Evolutionary conservation across 495 filamentous ascomycete genomes (phyloP).

Genomic region (Daldinia decipiens): DNA sequence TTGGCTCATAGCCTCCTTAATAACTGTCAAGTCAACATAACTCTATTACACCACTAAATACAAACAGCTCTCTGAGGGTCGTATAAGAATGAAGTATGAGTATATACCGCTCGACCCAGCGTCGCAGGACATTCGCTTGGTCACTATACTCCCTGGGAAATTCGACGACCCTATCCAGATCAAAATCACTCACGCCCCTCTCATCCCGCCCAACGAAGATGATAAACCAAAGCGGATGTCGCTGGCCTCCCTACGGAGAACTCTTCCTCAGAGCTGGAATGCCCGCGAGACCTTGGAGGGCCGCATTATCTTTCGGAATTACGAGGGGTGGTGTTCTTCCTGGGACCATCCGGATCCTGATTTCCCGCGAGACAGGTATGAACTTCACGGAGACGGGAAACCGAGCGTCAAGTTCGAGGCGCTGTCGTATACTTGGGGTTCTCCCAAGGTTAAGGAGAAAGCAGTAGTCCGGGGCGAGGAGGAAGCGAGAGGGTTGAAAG

Average conservation of each 20-base stretch:
- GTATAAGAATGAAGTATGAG: conserved; percentile 8
- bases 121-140: conserved; percentile 27
- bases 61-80: not conserved
- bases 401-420: conserved; percentile 18
- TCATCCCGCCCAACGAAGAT: not conserved
- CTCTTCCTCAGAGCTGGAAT: conserved; percentile 13
- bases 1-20: not conserved
- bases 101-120: conserved; percentile 18
- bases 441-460: not conserved
- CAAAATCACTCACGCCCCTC: conserved; percentile 21
- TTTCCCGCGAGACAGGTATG: conserved; percentile 4
- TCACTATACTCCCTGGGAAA: conserved; percentile 27
- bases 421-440: conserved; percentile 31
- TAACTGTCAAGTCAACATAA: not conserved
- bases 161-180: conserved; percentile 26
- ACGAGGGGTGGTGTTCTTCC: not conserved
- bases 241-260: conserved; percentile 13
- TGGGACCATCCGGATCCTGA: conserved; percentile 32
- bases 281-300: conserved; percentile 26
- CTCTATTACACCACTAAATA: not conserved
- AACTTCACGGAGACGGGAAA: not conserved
- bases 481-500: not conserved
- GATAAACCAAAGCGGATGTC: not conserved
- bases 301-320: conserved; percentile 16
- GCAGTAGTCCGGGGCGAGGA: not conserved